Percentiles rank a stretch among this genome's conserved stretches.
These are phyloP conservation scores for Pyropia yezoensis DNA, from an alignment of 23 red algal genomes.

Conservation along the genomic window DNA sequence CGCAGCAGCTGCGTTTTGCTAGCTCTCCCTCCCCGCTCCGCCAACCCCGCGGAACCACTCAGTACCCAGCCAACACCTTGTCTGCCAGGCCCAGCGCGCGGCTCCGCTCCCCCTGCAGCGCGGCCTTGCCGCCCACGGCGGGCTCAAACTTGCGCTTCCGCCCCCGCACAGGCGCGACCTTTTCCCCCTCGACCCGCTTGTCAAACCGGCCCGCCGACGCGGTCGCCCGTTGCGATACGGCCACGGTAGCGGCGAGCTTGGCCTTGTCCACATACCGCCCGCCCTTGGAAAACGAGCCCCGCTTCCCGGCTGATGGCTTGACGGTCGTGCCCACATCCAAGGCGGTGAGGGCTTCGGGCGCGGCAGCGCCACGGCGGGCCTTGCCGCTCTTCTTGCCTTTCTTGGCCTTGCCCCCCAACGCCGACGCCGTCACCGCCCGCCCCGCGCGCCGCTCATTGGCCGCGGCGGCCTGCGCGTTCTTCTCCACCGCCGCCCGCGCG, in stretches of 20 bases:
- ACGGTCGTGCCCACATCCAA: slow-evolving; percentile 19
- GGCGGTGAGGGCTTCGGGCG: slow-evolving; percentile 23
- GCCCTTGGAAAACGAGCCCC: neutral
- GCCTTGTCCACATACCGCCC: slow-evolving; percentile 27
- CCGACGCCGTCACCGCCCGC: neutral
- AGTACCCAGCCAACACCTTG: no score
- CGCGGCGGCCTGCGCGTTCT: slow-evolving; percentile 32
- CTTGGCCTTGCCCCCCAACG: slow-evolving; percentile 3
- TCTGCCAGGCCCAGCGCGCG: no score
- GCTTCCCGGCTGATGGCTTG: slow-evolving; percentile 4
- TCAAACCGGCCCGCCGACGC: slow-evolving; percentile 65
- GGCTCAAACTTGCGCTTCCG: slow-evolving; percentile 24
- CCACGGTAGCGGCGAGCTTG: slow-evolving; percentile 27
- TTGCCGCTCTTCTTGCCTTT: no score
- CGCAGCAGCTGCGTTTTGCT: no score
- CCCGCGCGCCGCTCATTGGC: slow-evolving; percentile 10
- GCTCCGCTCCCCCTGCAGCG: slow-evolving; percentile 10
- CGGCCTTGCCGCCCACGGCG: slow-evolving; percentile 17
- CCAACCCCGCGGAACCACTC: no score
- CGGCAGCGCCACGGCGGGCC: neutral
- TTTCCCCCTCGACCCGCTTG: slow-evolving; percentile 28
- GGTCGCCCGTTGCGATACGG: slow-evolving; percentile 45
- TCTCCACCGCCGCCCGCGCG: slow-evolving; percentile 26
- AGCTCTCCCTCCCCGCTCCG: no score
- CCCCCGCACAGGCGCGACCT: slow-evolving; percentile 20